phyloP scores from a whole-genome alignment of 163 green algal genomes.

The Scenedesmus sp. region DNA sequence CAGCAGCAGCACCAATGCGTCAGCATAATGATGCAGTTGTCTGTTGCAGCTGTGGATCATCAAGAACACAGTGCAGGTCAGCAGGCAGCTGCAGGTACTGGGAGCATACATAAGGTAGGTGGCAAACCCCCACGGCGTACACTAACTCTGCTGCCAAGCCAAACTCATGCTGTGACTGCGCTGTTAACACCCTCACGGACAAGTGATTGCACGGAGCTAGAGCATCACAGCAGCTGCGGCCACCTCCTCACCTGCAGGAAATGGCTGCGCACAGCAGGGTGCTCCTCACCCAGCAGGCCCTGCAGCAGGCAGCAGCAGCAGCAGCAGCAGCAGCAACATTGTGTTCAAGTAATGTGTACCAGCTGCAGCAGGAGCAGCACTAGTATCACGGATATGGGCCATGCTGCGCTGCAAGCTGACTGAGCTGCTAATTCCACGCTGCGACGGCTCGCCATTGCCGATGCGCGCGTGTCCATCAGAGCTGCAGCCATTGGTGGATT shows the following conservation, averaged over 20 bases:
- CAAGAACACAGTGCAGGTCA: neutral
- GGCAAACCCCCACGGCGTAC: too few relatives aligned
- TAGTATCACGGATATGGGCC: neutral
- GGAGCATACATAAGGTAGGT: too few relatives aligned
- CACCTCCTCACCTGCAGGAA: constrained; percentile 34
- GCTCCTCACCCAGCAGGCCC: constrained; percentile 22
- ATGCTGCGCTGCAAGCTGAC: too few relatives aligned
- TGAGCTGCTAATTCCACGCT: too few relatives aligned
- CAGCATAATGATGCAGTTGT: neutral
- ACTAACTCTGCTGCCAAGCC: too few relatives aligned
- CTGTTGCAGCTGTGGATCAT: too few relatives aligned
- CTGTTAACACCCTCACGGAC: too few relatives aligned
- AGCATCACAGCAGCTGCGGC: neutral
- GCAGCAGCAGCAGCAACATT: neutral
- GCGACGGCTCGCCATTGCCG: too few relatives aligned
- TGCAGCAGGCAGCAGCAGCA: constrained; percentile 9
- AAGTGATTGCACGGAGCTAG: neutral
- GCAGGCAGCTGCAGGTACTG: neutral
- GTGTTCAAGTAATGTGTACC: too few relatives aligned
- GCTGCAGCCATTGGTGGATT: too few relatives aligned
- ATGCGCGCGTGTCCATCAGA: too few relatives aligned
- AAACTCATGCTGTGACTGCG: neutral
- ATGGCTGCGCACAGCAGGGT: constrained; percentile 27
- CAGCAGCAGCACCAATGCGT: neutral
- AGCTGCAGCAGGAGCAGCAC: neutral